A percentile compares a stretch with the other conserved stretches of the same genome.
phyloP scores from a whole-genome alignment of 805 yeast genomes.

The Kuraishia cidri region DNA sequence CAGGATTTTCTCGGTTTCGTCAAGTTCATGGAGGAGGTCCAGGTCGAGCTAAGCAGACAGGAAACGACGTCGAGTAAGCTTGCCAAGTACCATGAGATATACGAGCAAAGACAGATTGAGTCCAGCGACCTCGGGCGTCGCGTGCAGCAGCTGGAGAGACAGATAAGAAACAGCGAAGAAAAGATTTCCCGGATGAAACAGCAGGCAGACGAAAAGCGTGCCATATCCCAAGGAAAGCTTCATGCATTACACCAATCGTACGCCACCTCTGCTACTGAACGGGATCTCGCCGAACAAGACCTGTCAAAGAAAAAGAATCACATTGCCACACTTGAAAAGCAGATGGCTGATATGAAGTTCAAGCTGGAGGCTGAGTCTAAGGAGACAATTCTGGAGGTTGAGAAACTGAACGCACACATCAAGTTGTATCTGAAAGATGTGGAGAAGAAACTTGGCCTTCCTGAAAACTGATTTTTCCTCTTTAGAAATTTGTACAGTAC shows the following conservation, averaged over 20 bases:
- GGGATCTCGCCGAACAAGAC: constrained; percentile 38
- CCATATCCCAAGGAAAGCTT: constrained; percentile 29
- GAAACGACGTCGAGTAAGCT: constrained; percentile 28
- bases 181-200: constrained; percentile 32
- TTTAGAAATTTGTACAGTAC: too few species aligned
- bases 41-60: constrained; percentile 33
- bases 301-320: constrained; percentile 36
- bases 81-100: constrained; percentile 27
- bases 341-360: constrained; percentile 24
- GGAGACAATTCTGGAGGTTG: constrained; percentile 43
- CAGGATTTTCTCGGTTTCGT: constrained; percentile 33
- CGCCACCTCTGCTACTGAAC: constrained; percentile 36
- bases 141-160: constrained; percentile 37
- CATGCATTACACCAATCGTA: constrained; percentile 34
- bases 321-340: constrained; percentile 33
- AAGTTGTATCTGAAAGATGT: constrained; percentile 43
- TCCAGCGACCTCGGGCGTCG: constrained; percentile 31
- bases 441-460: constrained; percentile 23
- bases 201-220: constrained; percentile 36
- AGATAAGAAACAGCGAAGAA: constrained; percentile 37
- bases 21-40: constrained; percentile 38
- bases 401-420: constrained; percentile 46
- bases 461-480: too few species aligned
- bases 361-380: constrained; percentile 44
- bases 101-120: constrained; percentile 26